Base-by-base conservation (phyloP, 495 filamentous ascomycete species). In the Tetracladium setigerum region DNA sequence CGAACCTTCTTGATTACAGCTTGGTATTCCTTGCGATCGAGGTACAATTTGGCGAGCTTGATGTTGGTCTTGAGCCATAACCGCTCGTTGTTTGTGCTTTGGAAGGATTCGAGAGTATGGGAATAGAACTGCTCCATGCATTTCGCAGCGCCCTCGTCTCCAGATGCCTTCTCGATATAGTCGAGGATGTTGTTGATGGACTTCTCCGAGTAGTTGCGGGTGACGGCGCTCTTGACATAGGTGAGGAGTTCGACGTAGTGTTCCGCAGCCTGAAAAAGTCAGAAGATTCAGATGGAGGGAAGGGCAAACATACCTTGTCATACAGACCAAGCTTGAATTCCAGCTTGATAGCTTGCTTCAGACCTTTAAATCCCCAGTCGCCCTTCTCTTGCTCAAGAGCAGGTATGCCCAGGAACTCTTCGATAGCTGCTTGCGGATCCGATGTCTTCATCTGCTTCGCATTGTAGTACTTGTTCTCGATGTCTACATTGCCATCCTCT, bases 381-480 rank as follows among this genome's bases (percentile, higher is more conserved):
- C 86, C 86, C 70, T 96, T 96, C 12, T 63, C 46, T 49, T 77
- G 66, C 65, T 98, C 92, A 48, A 95, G 60, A 8, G 79, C 74
- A 8, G 87, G 88, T 52, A 97, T 81, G 7, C 79, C 85, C 16
- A 97, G 71, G 57, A 98, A 98, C 68, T 96, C 91, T 14, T 83
- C 82, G 36, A 97, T 81, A 1, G 92, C 92, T 46, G 86, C 89
- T 56, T 95, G 83, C 2, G 94, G 88, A 51, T 85, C 86, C 45
- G 79, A 81, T 8, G 72, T 75, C 69, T 98, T 98, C 67, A 94
- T 83, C 66, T 95, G 89, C 70, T 98, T 98, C 19, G 92, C 92
- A 69, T 95, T 97, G 75, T 97, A 98, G 70, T 98, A 98, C 69
- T 95, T 95, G 71, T 98, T 98, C 64, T 97, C 94, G 60, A 97